These are phyloP conservation scores for Xylaria sp. DNA, from an alignment of 2,329 filamentous ascomycete genomes.

Conservation along the genomic window DNA sequence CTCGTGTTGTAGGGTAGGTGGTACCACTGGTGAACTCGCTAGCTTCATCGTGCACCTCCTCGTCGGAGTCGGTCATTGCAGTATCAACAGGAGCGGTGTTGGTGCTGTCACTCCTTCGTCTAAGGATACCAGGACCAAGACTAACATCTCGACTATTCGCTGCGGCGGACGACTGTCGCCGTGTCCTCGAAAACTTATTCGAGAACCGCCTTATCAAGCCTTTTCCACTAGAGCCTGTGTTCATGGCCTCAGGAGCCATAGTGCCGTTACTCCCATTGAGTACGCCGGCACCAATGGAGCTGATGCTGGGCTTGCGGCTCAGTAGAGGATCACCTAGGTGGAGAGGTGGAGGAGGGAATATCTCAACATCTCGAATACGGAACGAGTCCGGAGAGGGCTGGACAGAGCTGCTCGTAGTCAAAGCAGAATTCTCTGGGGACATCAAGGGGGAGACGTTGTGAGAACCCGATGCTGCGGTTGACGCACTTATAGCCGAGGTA, in stretches of 20 bases:
- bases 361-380: constrained; percentile 65
- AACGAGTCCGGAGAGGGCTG: constrained; percentile 74
- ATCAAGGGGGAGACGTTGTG: constrained; percentile 65
- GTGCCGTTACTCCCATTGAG: constrained; percentile 67
- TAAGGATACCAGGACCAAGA: constrained; percentile 87
- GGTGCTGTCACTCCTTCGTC: constrained; percentile 90
- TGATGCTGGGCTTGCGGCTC: constrained; percentile 67
- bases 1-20: constrained; percentile 59
- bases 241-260: constrained; percentile 58
- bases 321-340: constrained; percentile 80
- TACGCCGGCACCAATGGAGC: constrained; percentile 72
- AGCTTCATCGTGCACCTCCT: constrained; percentile 65
- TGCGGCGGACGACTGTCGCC: constrained; percentile 81
- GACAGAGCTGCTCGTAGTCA: constrained; percentile 70
- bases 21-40: constrained; percentile 59
- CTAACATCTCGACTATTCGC: constrained; percentile 86
- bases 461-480: constrained; percentile 66
- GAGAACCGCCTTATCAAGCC: constrained; percentile 85
- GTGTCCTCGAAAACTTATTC: constrained; percentile 72
- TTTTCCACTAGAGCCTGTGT: constrained; percentile 50
- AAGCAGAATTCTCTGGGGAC: constrained; percentile 62
- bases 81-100: constrained; percentile 69
- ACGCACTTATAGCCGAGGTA: constrained; percentile 66
- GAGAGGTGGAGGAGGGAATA: constrained; percentile 65
- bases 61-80: constrained; percentile 66